phyloP scores from a whole-genome alignment of 495 filamentous ascomycete genomes.

The Talaromyces proteolyticus region DNA sequence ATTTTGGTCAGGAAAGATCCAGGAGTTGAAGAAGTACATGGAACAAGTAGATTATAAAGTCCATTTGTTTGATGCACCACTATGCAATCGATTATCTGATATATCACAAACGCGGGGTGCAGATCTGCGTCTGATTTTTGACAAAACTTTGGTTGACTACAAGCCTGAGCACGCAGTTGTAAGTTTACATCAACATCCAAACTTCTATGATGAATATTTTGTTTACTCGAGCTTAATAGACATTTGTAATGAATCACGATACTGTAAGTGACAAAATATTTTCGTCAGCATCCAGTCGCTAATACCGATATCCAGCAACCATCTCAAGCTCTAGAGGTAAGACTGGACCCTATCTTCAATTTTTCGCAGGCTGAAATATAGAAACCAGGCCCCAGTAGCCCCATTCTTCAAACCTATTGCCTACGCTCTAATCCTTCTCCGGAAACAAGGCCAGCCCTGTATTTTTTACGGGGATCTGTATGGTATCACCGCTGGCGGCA shows the following conservation, averaged over 20 bases:
- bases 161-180: constrained; percentile 60
- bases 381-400: constrained; percentile 37
- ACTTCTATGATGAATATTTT: not conserved
- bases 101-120: constrained; percentile 43
- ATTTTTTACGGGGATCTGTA: constrained; percentile 73
- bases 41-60: constrained; percentile 52
- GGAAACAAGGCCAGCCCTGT: constrained; percentile 59
- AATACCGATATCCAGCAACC: constrained; percentile 49
- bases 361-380: not conserved
- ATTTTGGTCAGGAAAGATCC: constrained; percentile 60
- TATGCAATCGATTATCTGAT: constrained; percentile 58
- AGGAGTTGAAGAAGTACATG: constrained; percentile 51
- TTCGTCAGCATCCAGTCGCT: not conserved
- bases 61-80: constrained; percentile 60
- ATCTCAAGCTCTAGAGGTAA: constrained; percentile 50
- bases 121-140: constrained; percentile 58
- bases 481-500: constrained; percentile 47
- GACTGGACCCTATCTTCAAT: not conserved
- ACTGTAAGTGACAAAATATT: constrained; percentile 24
- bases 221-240: constrained; percentile 14
- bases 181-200: constrained; percentile 17
- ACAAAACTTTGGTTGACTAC: constrained; percentile 50
- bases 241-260: constrained; percentile 39
- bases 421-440: constrained; percentile 61
- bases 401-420: constrained; percentile 54